phyloP scores from a whole-genome alignment of 2,329 filamentous ascomycete species.

The Fusarium euwallaceae region DNA sequence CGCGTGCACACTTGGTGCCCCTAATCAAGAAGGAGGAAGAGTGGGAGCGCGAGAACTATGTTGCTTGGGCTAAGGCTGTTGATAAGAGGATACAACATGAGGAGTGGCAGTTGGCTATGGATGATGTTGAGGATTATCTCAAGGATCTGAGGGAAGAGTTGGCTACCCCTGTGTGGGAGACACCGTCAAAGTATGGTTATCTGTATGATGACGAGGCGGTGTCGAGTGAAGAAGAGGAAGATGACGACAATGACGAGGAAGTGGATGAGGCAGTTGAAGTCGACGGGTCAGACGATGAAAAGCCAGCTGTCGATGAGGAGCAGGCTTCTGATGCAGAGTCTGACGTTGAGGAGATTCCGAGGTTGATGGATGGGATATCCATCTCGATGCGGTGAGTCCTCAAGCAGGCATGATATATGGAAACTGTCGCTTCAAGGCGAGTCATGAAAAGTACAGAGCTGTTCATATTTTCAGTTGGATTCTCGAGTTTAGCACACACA shows the following conservation, averaged over 20 bases:
- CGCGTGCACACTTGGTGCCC: not conserved
- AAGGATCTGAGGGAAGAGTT: conserved; percentile 24
- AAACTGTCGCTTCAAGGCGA: not conserved
- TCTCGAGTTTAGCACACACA: not conserved
- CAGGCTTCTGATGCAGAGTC: not conserved
- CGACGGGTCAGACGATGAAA: not conserved
- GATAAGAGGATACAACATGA: conserved; percentile 11
- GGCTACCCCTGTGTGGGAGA: not conserved
- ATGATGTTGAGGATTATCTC: conserved; percentile 17
- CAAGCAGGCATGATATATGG: not conserved
- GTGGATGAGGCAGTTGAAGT: not conserved
- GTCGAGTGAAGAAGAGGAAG: not conserved
- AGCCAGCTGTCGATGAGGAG: not conserved
- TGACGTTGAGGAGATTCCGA: not conserved
- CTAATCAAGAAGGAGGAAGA: conserved; percentile 11
- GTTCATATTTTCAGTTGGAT: not conserved
- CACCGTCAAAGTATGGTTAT: not conserved
- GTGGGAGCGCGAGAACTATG: not conserved
- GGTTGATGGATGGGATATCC: not conserved
- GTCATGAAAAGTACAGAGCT: not conserved
- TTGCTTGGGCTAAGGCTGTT: conserved; percentile 27
- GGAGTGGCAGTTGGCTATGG: conserved; percentile 5
- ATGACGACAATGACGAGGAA: not conserved
- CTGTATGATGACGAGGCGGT: not conserved
- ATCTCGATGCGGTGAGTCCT: not conserved